Base-by-base conservation (phyloP, 2,329 filamentous ascomycete genomes). In the Madurella mycetomatis region DNA sequence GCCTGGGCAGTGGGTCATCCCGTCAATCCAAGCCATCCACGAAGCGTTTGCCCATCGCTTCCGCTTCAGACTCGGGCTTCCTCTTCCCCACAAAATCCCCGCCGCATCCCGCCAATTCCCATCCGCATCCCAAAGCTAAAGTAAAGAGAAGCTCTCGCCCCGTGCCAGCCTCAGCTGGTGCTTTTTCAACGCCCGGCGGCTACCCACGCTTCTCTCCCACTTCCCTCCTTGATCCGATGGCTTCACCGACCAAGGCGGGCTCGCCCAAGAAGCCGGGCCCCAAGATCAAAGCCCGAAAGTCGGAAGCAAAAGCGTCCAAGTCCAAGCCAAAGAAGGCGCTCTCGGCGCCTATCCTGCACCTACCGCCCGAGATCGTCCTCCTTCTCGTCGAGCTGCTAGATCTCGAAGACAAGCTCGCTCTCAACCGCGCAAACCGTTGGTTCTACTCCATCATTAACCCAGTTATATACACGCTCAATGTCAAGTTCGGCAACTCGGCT, bases 381-480 rank as follows among this genome's bases (percentile, higher is more conserved):
- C 54, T 63, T 8, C 50, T 63, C 54, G 41, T 54, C 51, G 53
- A 59, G 12, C 53, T 60, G 19, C 57, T 63, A 46, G 53, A 49
- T 5, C 44, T 54, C 7, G 43, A 46, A 8, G 59, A 60, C 43
- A 58, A 61, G 39, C 55, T 60, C 16, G 56, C 59, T 30, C 53
- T 64, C 17, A 47, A 50, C 19, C 51, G 51, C 16, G 43, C 60
- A 9, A 64, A 53, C 42, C 53, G 57, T 19, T 56, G 51, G 45
- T 58, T 64, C n/a, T 45, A 64, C 50, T 30, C 41, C 11, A 49
- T 63, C 51, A 56, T 62, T 40, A 64, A 61, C 17, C 59, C 59
- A 15, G 56, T 61, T 16, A 44, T 64, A 15, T 64, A 65, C 44
- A 16, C 48, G 15, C 44, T 56, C 40, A 60, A 63, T 52, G 52